Evolutionary conservation across 1,139 yeast genomes (phyloP), one percentile per base, ranked within the genome.

Genomic region (Entelexis paramagnoliae): DNA sequence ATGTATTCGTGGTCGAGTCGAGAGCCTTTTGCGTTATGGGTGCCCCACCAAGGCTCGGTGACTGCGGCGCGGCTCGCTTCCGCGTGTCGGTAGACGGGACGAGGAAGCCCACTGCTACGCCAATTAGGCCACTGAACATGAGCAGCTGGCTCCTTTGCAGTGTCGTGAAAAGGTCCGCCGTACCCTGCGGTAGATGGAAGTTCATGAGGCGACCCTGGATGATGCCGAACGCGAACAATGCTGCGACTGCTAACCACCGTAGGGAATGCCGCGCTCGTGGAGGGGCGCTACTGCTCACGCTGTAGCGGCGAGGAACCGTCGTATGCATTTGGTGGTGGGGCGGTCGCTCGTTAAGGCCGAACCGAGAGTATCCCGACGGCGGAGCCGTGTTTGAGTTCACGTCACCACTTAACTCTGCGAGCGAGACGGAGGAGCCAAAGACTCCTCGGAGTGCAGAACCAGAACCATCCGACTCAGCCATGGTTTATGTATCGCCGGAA

Each of bases 371-470:
- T 3, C 59, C 59, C 19, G 50, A 29, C 13, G 47, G 50, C 16
- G 49, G 36, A 24, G 35, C 9, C 5, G 28, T 6, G 24, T 22
- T 17, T 2, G 48, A 30, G 33, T 24, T 34, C 4, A 51, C 53
- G 41, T 68, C 72, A n/a, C 71, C 71, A 28, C 62, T 63, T 32
- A 68, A 61, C 53, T 68, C 72, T 1, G 70, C 67, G 41, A 68
- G 62, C 20, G 69, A 65, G 8, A 64, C 67, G 42, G 63, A 62
- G 10, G 71, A 67, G 22, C 72, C 72, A 55, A 68, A 68, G 16
- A 68, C 69, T 9, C 67, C 67, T 4, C 64, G 57, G 8, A 68
- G 59, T 4, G 71, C 66, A 6, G 59, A 56, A 7, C 32, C 39
- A n/a, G 47, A 44, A 13, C 17, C 11, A 8, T 42, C 46, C 14